Percentiles rank a stretch among this genome's conserved stretches.
Conservation (phyloP, 345 rosid genomes). For the Salix suchowensis region DNA sequence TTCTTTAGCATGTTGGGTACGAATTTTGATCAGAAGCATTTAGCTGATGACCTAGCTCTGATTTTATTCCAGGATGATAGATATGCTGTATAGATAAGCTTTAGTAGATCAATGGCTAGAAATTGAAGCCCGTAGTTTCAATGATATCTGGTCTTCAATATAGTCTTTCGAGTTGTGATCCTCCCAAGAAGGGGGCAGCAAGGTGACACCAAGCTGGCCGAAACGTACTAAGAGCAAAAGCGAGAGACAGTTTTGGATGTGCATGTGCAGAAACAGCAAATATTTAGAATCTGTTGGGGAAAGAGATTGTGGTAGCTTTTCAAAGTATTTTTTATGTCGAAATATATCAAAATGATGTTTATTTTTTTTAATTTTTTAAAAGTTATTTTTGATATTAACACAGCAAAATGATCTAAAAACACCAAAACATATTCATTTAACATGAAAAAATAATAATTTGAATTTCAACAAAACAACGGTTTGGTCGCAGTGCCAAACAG, state of each 20-base stretch:
- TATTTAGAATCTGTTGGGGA: conserved; percentile 9
- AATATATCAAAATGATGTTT: too few species aligned
- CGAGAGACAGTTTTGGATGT: conserved; percentile 55
- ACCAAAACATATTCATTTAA: too few species aligned
- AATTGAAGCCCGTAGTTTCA: conserved; percentile 75
- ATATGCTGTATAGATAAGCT: conserved; percentile 17
- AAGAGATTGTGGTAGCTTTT: too few species aligned
- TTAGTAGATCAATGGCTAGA: conserved; percentile 86
- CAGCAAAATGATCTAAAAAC: too few species aligned
- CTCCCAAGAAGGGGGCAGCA: conserved; percentile 48
- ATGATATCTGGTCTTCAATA: conserved; percentile 40
- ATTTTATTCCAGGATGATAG: background rate
- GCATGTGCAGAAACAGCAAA: conserved; percentile 44
- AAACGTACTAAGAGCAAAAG: conserved; percentile 31
- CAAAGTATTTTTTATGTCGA: too few species aligned
- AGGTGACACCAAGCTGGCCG: conserved; percentile 41
- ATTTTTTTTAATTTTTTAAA: too few species aligned
- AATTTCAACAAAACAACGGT: too few species aligned
- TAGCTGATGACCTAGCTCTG: background rate
- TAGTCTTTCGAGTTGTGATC: conserved; percentile 47
- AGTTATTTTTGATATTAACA: too few species aligned
- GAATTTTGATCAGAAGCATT: background rate
- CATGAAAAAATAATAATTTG: too few species aligned
- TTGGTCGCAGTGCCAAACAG: too few species aligned
- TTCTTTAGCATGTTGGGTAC: conserved; percentile 4